phyloP scores from a whole-genome alignment of 331 rosid species.

The Acacia pycnantha region DNA sequence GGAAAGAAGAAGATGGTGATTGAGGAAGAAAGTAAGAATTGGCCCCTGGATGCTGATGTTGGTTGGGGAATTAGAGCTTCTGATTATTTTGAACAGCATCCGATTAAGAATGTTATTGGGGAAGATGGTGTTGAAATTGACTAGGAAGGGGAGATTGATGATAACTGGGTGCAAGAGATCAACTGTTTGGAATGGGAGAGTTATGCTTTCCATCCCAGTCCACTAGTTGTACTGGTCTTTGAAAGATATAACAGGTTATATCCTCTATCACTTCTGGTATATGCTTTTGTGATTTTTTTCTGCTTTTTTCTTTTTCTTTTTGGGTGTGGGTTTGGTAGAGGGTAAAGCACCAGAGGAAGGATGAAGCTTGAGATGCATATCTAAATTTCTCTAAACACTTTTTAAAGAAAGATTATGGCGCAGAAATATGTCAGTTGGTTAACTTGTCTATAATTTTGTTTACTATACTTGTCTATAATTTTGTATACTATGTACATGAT shows the following conservation, averaged over 20 bases:
- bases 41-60: not conserved
- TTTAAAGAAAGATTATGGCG: not conserved
- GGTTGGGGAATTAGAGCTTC: not conserved
- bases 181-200: conserved; percentile 2
- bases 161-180: conserved; percentile 1
- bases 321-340: not conserved
- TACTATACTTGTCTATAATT: not conserved
- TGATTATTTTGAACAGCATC: conserved; percentile 1
- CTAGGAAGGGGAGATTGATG: not conserved
- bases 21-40: not conserved
- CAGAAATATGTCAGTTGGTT: not conserved
- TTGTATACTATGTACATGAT: not conserved
- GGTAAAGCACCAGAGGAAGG: not conserved
- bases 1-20: not conserved
- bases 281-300: not conserved
- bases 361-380: not conserved
- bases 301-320: not conserved
- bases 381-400: not conserved
- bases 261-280: not conserved
- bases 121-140: conserved; percentile 1
- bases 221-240: not conserved
- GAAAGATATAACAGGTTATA: conserved; percentile 2
- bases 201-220: conserved; percentile 1
- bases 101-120: not conserved
- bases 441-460: not conserved